Base-by-base conservation (phyloP, 2,329 filamentous ascomycete genomes). In the Fusarium sp. region DNA sequence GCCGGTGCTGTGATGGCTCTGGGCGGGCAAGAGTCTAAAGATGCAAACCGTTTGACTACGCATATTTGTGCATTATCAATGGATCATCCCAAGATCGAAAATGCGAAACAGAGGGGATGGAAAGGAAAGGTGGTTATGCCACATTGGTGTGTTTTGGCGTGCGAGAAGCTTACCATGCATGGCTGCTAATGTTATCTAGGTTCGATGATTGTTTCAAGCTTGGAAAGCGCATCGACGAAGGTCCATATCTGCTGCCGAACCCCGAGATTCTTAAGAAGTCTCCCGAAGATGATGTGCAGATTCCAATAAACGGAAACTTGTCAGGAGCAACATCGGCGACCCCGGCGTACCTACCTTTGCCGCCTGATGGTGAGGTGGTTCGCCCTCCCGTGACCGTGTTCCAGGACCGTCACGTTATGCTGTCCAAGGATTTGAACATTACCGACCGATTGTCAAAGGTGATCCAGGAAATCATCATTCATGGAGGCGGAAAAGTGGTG, bases 131-230 rank as follows among this genome's bases (percentile, higher is more conserved):
- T 98, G 63, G 93, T 99, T 20, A 84, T 99, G 55, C 96, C 96
- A 40, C 96, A 98, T 77, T 98, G 96, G 93, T 94, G 82, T 75
- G 84, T 69, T 10, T 10, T 7, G 4, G 50, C 14, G 20, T 4
- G 45, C 21, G 25, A 12, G 65, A 59, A 40, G 34, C 46, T 48
- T 18, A n/a, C 11, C 13, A 20, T 42, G 20, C 13, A 9, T 8
- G 41, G 13, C 20, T 25, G 42, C 40, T 69, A 28, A 72, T 34
- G 7, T 5, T n/a, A 3, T 27, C 0, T 18, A 94, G 92, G 94
- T 98, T 99, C 77, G 95, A 98, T 74, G 95, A 98, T 78, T 99
- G 96, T 80, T 88, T 99, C 72, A 96, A 93, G 80, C 88, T 99
- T 28, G 94, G 95, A 51, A 94, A 93, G 79, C 90, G 93, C 63